Conservation (phyloP, 345 rosid species). For the Lepidium aucheri region DNA sequence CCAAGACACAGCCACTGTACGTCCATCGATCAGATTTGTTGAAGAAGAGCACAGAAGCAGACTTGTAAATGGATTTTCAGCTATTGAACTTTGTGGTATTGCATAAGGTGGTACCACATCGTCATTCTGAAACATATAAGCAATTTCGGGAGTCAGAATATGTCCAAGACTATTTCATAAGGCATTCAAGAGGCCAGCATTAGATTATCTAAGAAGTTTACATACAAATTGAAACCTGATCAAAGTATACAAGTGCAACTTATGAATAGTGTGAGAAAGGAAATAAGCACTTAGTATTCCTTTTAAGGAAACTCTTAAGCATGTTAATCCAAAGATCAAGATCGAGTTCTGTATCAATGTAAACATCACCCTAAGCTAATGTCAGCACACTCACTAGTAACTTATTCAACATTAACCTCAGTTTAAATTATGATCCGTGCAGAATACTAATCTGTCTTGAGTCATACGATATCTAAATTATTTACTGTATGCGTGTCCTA, state of each 20-base stretch:
- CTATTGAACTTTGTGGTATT: constrained; percentile 65
- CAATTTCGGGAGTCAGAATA: constrained; percentile 13
- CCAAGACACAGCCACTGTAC: constrained; percentile 54
- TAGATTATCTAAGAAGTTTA: not conserved
- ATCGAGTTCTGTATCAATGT: not conserved
- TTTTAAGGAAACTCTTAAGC: not conserved
- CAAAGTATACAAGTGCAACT: not conserved
- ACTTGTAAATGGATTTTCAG: constrained; percentile 93
- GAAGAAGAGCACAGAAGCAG: constrained; percentile 61
- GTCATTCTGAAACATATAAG: constrained; percentile 53
- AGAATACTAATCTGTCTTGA: not conserved
- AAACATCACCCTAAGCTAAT: constrained; percentile 8
- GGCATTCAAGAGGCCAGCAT: not conserved
- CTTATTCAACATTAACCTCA: not conserved
- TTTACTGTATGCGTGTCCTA: not conserved
- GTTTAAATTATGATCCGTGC: not conserved
- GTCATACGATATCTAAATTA: not conserved
- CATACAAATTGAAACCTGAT: constrained; percentile 1
- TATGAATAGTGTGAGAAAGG: not conserved
- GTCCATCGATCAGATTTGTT: constrained; percentile 26
- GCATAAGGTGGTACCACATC: constrained; percentile 70
- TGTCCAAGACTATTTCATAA: not conserved
- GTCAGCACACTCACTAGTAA: not conserved
- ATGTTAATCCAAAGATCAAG: not conserved
- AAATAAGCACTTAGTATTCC: not conserved